Percentiles rank a stretch among this genome's conserved stretches.
phyloP scores from a whole-genome alignment of 495 filamentous ascomycete genomes.

The Neurospora tetraspora region DNA sequence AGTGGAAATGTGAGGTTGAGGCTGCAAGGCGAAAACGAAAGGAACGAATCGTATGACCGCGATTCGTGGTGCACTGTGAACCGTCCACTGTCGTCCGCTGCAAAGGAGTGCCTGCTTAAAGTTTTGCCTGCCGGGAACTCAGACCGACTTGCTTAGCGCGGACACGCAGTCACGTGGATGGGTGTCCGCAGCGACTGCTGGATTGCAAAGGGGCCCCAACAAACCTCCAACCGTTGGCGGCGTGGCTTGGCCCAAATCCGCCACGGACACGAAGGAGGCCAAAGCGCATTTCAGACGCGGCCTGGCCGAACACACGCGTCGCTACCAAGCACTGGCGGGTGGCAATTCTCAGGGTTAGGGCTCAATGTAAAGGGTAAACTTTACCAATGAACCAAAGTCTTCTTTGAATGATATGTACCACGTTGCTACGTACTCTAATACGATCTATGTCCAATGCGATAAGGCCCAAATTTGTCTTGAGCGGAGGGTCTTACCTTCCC shows the following conservation, averaged over 20 bases:
- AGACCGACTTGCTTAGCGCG: not conserved
- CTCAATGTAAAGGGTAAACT: not conserved
- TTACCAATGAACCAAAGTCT: not conserved
- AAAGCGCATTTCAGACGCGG: not conserved
- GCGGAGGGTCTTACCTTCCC: not conserved
- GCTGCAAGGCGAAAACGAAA: not conserved
- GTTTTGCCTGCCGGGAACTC: not conserved
- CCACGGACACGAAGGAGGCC: not conserved
- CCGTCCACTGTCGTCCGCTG: not conserved
- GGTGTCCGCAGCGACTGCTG: too few relatives aligned
- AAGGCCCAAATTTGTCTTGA: too few relatives aligned
- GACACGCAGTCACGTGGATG: not conserved
- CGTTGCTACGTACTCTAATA: not conserved
- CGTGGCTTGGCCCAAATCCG: not conserved
- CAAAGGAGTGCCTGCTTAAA: not conserved
- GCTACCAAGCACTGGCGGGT: not conserved
- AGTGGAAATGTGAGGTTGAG: not conserved
- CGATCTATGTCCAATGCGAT: not conserved
- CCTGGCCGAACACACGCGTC: not conserved
- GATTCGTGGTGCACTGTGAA: not conserved
- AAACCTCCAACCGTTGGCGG: not conserved
- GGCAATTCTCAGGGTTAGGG: not conserved
- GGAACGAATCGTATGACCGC: not conserved
- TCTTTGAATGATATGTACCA: too few relatives aligned
- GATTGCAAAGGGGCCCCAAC: not conserved